These are phyloP conservation scores for Fagopyrum tataricum DNA, from an alignment of 148 eudicot genomes.

Conservation along the genomic window DNA sequence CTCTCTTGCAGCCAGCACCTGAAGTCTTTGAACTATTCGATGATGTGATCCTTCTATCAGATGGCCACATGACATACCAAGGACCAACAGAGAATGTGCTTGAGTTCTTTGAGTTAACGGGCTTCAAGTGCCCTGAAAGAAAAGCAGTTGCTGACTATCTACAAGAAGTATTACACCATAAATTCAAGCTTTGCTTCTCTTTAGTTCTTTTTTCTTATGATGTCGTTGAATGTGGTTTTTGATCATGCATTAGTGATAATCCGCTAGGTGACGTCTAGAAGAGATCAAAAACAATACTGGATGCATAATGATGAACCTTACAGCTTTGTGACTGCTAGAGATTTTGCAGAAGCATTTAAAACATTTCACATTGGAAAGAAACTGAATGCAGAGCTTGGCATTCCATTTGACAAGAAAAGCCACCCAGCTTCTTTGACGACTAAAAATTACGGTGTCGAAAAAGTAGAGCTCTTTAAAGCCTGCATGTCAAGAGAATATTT, in stretches of 20 bases:
- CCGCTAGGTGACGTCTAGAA: constrained; percentile 33
- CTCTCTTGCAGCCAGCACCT: constrained; percentile 88
- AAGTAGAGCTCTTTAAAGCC: constrained; percentile 30
- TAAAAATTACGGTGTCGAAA: constrained; percentile 22
- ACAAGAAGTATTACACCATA: constrained; percentile 10
- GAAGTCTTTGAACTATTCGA: constrained; percentile 77
- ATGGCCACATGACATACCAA: constrained; percentile 76
- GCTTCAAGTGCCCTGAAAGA: constrained; percentile 16
- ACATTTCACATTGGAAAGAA: constrained; percentile 20
- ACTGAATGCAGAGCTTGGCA: constrained; percentile 26
- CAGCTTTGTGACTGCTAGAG: constrained; percentile 5
- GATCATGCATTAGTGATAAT: neutral
- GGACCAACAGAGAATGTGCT: constrained; percentile 76
- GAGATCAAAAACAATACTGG: constrained; percentile 46
- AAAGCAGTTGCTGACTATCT: constrained; percentile 20
- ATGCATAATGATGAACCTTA: constrained; percentile 10
- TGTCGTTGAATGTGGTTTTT: neutral
- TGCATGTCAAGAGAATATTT: constrained; percentile 26
- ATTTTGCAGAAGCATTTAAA: constrained; percentile 12
- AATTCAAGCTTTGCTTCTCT: neutral
- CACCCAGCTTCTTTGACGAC: constrained; percentile 32
- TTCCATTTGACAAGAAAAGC: constrained; percentile 32
- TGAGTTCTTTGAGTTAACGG: constrained; percentile 47
- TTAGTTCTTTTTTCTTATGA: neutral
- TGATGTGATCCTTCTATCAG: constrained; percentile 77